Evolutionary conservation across 2,329 filamentous ascomycete species (phyloP).

Genomic region (Periconia sp.): DNA sequence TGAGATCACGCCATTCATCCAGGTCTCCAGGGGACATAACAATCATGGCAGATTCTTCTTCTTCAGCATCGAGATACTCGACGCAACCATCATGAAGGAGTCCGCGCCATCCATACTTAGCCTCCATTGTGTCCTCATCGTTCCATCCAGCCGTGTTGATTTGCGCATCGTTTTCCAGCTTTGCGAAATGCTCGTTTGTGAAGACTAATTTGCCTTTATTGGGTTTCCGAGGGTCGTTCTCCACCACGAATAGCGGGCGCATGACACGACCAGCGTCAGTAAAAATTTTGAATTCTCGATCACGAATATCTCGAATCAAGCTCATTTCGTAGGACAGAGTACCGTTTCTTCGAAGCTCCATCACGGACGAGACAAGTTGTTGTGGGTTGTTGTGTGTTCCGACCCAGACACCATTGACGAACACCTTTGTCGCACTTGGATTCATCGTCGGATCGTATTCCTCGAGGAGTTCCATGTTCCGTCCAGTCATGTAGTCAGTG

Average conservation of each 20-base stretch:
- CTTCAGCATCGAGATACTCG: slow-evolving; percentile 96
- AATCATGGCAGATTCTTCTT: slow-evolving; percentile 99
- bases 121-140: slow-evolving; percentile 62
- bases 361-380: slow-evolving; percentile 79
- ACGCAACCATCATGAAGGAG: slow-evolving; percentile 84
- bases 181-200: slow-evolving; percentile 80
- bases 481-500: slow-evolving; percentile 92
- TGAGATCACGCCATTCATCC: slow-evolving; percentile 61
- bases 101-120: slow-evolving; percentile 86
- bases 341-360: slow-evolving; percentile 77
- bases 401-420: slow-evolving; percentile 98
- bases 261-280: slow-evolving; percentile 96
- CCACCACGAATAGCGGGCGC: slow-evolving; percentile 90
- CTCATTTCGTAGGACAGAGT: slow-evolving; percentile 92
- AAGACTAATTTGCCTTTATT: slow-evolving; percentile 81
- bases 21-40: slow-evolving; percentile 98
- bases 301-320: slow-evolving; percentile 92
- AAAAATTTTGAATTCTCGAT: slow-evolving; percentile 98
- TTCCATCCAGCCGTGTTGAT: slow-evolving; percentile 64
- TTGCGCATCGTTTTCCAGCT: slow-evolving; percentile 75
- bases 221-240: slow-evolving; percentile 77
- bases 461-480: slow-evolving; percentile 95
- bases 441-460: slow-evolving; percentile 75
- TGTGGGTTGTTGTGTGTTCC: slow-evolving; percentile 91
- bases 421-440: slow-evolving; percentile 94